Base-by-base conservation (phyloP, 1,139 yeast genomes). In the Magnusiomyces tetraspermus region DNA sequence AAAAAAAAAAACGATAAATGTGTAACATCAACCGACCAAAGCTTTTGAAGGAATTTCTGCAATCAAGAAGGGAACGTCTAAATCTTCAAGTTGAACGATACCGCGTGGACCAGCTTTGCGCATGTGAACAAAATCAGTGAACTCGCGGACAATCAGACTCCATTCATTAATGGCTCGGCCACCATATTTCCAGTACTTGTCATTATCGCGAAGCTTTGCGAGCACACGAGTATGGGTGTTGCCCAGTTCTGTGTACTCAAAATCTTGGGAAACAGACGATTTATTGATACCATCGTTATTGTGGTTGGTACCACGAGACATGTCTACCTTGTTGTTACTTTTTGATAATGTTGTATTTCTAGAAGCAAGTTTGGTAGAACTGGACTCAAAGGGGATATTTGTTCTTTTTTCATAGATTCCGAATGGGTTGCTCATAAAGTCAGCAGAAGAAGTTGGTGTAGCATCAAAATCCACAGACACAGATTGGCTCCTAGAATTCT, bases 131-230 rank as follows among this genome's bases (percentile, higher is more conserved):
- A 75, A 84, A 45, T 67, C 67, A 60, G 82, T 85, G 63, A 80
- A 83, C 61, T 82, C 86, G 2, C 73, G 71, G 30, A 82, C 81
- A 40, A 75, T 67, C 2, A 59, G 52, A 53, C 76, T 76, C 83
- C 88, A 81, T 61, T 85, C 92, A 57, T 79, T 79, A 52, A 85
- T 64, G n/a, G 85, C 73, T 54, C 79, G 75, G 8, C 89, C 90
- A 31, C 82, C 70, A 55, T 77, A 67, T 51, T 69, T 65, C 71
- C 72, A 71, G 51, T 59, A 57, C 52, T 63, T 57, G 52, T 62
- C 57, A 46, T 65, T 61, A 43, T 61, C 63, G 3, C 50, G 40
- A 17, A 26, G n/a, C 36, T 49, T 49, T 15, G 41, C 42, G 3
- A 38, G 6, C 3, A 24, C 42, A 13, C 42, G 42, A 3, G 17